A percentile compares a stretch with the other conserved stretches of the same genome.
Conservation (phyloP, 2,329 filamentous ascomycete species). For the Monosporascus sp. region DNA sequence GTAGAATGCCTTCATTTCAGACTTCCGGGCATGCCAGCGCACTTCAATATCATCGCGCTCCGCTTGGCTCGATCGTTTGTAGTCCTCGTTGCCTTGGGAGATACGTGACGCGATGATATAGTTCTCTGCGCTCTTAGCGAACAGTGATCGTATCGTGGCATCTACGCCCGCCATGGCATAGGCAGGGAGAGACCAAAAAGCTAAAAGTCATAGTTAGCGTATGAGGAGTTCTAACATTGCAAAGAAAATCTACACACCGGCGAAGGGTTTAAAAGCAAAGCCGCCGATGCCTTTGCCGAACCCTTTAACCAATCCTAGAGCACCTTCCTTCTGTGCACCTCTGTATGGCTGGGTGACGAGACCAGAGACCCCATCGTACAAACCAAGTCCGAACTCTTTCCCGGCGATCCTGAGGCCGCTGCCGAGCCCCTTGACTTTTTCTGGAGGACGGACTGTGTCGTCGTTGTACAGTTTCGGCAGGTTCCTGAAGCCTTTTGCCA, state of each 20-base stretch:
- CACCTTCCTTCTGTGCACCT: conserved; percentile 62
- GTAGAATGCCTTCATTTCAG: conserved; percentile 58
- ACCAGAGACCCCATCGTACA: conserved; percentile 79
- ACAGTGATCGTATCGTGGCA: conserved; percentile 67
- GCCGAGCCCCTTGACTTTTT: conserved; percentile 72
- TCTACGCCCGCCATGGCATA: conserved; percentile 81
- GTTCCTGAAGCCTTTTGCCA: conserved; percentile 86
- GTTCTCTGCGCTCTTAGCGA: conserved; percentile 67
- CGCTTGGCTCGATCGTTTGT: conserved; percentile 44
- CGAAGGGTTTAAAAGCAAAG: conserved; percentile 74
- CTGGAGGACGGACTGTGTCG: conserved; percentile 69
- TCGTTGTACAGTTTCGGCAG: conserved; percentile 82
- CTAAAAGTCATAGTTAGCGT: conserved; percentile 24
- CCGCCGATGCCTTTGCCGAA: conserved; percentile 81
- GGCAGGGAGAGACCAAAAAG: conserved; percentile 67
- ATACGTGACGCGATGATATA: conserved; percentile 77
- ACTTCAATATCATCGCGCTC: conserved; percentile 61
- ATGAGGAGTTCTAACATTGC: not conserved
- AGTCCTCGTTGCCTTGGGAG: conserved; percentile 68
- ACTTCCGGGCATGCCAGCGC: conserved; percentile 58
- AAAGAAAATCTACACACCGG: conserved; percentile 46
- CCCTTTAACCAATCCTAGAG: conserved; percentile 66
- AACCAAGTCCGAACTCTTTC: conserved; percentile 70
- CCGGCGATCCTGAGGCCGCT: conserved; percentile 74
- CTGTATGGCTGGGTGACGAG: conserved; percentile 72